Conservation (phyloP, 805 yeast genomes). For the Suhomyces sp. region DNA sequence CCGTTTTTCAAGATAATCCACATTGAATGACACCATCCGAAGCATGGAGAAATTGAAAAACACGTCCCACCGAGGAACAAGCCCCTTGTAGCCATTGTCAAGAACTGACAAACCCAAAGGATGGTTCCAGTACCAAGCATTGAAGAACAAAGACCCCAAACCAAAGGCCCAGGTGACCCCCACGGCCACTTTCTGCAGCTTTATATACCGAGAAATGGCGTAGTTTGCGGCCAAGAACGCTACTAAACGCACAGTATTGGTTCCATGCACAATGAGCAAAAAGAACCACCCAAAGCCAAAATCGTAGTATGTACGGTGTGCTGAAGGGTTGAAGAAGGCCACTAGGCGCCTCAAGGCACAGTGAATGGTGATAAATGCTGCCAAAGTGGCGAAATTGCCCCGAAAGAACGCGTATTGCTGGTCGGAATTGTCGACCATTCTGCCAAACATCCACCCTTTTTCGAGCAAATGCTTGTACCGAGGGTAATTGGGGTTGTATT, state of each 20-base stretch:
- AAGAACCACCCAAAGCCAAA: constrained; percentile 66
- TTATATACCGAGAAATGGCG: constrained; percentile 40
- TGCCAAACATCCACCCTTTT: constrained; percentile 86
- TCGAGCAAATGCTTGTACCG: constrained; percentile 58
- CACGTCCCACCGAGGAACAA: constrained; percentile 92
- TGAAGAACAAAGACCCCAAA: constrained; percentile 69
- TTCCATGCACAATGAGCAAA: constrained; percentile 75
- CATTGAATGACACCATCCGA: constrained; percentile 76
- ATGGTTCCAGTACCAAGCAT: constrained; percentile 60
- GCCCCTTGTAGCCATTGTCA: constrained; percentile 66
- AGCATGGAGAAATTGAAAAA: constrained; percentile 86
- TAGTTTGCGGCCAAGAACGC: constrained; percentile 57
- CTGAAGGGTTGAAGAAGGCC: constrained; percentile 11
- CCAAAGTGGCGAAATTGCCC: constrained; percentile 65
- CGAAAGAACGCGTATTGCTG: constrained; percentile 85
- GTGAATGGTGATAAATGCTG: constrained; percentile 57
- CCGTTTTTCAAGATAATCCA: constrained; percentile 61
- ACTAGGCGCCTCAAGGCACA: constrained; percentile 43
- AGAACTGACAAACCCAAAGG: constrained; percentile 53
- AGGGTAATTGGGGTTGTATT: constrained; percentile 69
- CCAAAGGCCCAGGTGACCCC: constrained; percentile 73
- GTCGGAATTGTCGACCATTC: constrained; percentile 92
- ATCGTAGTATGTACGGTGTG: constrained; percentile 64
- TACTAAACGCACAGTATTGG: constrained; percentile 60
- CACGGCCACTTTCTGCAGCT: constrained; percentile 38